Conservation (phyloP, 2,329 filamentous ascomycete species). For the Phaeosphaeria sp. region DNA sequence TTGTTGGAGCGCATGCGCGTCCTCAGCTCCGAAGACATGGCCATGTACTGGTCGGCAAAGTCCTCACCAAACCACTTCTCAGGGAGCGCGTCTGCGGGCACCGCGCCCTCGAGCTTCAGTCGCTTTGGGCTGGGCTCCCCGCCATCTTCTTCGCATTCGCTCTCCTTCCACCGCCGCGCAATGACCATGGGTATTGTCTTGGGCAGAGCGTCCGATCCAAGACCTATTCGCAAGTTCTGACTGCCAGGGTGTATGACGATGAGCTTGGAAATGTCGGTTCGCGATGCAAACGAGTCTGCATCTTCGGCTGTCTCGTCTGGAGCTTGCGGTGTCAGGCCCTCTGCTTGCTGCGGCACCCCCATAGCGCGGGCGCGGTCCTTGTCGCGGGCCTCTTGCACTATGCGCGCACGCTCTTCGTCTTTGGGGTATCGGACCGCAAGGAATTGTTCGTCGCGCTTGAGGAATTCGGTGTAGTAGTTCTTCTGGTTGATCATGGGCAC, state of each 20-base stretch:
- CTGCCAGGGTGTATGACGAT: constrained; percentile 96
- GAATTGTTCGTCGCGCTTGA: constrained; percentile 97
- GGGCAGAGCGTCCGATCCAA: constrained; percentile 93
- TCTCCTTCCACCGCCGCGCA: constrained; percentile 76
- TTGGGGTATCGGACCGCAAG: constrained; percentile 86
- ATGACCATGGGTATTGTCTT: constrained; percentile 95
- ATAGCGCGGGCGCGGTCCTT: constrained; percentile 84
- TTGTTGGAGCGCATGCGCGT: constrained; percentile 91
- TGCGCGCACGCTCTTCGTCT: constrained; percentile 82
- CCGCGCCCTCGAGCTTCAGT: constrained; percentile 66
- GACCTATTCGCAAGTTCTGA: constrained; percentile 91
- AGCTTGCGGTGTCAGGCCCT: constrained; percentile 29
- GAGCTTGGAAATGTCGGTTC: constrained; percentile 79
- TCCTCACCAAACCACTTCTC: constrained; percentile 92
- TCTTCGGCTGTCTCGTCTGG: constrained; percentile 42
- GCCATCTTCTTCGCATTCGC: constrained; percentile 83
- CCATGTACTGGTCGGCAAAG: constrained; percentile 69
- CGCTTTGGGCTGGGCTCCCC: constrained; percentile 78
- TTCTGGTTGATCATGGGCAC: constrained; percentile 97
- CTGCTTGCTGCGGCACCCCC: constrained; percentile 59
- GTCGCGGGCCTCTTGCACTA: constrained; percentile 86
- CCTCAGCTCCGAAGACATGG: constrained; percentile 87
- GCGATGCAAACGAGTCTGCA: constrained; percentile 34
- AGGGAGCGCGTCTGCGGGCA: constrained; percentile 63
- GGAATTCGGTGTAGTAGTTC: constrained; percentile 93